Evolutionary conservation across 805 yeast genomes (phyloP), one percentile per base, ranked within the genome.

Genomic region (Pichia paraexigua): DNA sequence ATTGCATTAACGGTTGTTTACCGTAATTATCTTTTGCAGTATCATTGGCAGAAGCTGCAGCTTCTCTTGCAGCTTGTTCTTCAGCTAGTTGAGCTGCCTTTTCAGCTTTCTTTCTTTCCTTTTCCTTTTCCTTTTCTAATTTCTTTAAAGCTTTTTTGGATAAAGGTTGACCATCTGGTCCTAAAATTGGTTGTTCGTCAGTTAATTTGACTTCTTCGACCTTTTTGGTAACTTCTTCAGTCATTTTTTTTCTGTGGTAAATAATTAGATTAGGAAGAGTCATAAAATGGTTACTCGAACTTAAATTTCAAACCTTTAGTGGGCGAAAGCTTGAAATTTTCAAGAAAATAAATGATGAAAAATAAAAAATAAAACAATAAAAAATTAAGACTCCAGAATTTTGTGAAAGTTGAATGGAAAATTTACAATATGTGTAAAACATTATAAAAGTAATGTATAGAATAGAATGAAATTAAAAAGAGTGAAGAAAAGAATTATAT

Each of bases 61-160:
- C 69, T 40, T 84, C 85, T 57, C 79, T 86, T 58, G 85, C 91
- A 56, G 91, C 95, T 70, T 85, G 85, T 68, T 90, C 97, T 56
- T 79, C 78, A 41, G 92, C 96, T 53, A 87, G 71, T 71, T 87
- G 87, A 40, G 86, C 95, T 48, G 94, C 97, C 63, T 84, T 85
- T 69, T 88, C 97, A 41, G 89, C 94, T 75, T 91, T 91, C 78
- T 91, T 92, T 65, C 78, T 82, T 59, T 85, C 95, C 75, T 92
- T 92, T 71, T 91, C 97, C 65, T 79, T 82, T 71, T 88, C 96
- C 65, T 92, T 92, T 68, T 87, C 94, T 56, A 94, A 78, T 74
- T 94, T 94, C 78, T 94, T 94, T 63, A 94, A 74, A 2, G 97
- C 99, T 68, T 91, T 94, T 72, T 94, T 94, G 52, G 95, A 85